Conservation (phyloP, 208 protist genomes). For the Borovskyia barvae region DNA sequence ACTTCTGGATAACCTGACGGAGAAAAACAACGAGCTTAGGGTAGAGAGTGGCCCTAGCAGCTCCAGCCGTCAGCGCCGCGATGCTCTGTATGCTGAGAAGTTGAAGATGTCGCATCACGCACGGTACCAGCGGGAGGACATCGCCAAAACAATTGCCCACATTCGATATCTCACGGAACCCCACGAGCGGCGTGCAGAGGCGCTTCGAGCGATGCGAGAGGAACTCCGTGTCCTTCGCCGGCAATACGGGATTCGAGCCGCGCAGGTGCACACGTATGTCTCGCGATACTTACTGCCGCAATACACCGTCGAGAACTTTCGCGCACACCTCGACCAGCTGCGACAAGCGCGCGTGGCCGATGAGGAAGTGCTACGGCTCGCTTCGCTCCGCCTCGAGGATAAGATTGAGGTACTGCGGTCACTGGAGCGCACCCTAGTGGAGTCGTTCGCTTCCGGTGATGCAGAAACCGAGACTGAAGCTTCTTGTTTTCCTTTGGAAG, state of each 20-base stretch:
- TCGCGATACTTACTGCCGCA: conserved; percentile 12
- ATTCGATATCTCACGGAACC: conserved; percentile 29
- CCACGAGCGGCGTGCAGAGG: conserved; percentile 5
- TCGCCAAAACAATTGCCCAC: conserved; percentile 10
- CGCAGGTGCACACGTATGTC: conserved; percentile 17
- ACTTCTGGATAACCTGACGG: conserved; percentile 13
- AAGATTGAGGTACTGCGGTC: neutral
- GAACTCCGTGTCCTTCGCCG: conserved; percentile 18
- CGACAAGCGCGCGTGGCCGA: neutral
- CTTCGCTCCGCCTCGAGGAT: neutral
- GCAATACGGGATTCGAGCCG: conserved; percentile 12
- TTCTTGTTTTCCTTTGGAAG: too few relatives aligned
- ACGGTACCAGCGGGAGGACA: conserved; percentile 15
- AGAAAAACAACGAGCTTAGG: conserved; percentile 8
- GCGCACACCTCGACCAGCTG: conserved; percentile 1
- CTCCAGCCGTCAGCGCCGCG: conserved; percentile 24
- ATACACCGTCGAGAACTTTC: conserved; percentile 12
- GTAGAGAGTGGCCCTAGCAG: conserved; percentile 13
- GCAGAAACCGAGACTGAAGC: too few relatives aligned
- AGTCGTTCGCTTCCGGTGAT: too few relatives aligned
- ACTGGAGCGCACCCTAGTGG: too few relatives aligned
- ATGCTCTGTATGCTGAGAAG: conserved; percentile 39
- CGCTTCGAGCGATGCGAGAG: neutral
- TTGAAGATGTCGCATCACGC: conserved; percentile 19
- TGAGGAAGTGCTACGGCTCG: too few relatives aligned